Conservation (phyloP, 345 rosid species). For the Arabidopsis arenosa region DNA sequence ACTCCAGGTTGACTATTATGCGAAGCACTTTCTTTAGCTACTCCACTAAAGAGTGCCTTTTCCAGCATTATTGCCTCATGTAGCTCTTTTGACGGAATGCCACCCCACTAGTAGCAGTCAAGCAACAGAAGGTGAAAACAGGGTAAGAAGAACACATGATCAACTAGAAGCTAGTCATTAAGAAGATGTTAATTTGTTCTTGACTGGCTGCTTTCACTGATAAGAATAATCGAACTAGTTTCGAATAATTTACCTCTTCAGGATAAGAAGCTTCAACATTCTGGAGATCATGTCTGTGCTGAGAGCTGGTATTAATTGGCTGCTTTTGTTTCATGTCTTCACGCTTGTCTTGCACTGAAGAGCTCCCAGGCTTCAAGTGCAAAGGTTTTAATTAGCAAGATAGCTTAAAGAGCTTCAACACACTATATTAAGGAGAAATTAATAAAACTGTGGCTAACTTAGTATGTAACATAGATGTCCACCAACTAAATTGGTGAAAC, state of each 20-base stretch:
- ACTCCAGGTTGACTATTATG: conserved; percentile 18
- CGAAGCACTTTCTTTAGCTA: conserved; percentile 44
- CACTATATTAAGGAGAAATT: conserved; percentile 13
- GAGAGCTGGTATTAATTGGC: conserved; percentile 41
- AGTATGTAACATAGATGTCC: conserved; percentile 13
- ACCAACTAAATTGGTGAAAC: conserved; percentile 2
- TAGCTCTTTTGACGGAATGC: conserved; percentile 67
- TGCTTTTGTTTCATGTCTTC: conserved; percentile 41
- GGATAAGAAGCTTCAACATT: conserved; percentile 43
- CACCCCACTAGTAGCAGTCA: conserved; percentile 60
- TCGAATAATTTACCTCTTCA: conserved; percentile 47
- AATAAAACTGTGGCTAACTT: conserved; percentile 23
- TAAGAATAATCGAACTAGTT: conserved; percentile 9
- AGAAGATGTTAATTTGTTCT: conserved; percentile 1
- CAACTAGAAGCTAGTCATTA: conserved; percentile 15
- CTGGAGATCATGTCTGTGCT: conserved; percentile 38
- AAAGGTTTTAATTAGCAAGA: conserved; percentile 32
- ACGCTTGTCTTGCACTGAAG: conserved; percentile 46
- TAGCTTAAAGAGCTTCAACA: conserved; percentile 23
- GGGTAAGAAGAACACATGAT: conserved; percentile 21
- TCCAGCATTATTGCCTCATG: conserved; percentile 71
- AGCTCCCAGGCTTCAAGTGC: conserved; percentile 51
- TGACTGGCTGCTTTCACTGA: conserved; percentile 10
- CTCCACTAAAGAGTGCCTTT: conserved; percentile 60
- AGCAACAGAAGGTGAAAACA: conserved; percentile 26